phyloP scores from a whole-genome alignment of 768 basidiomycete species.

The Russula compacta region DNA sequence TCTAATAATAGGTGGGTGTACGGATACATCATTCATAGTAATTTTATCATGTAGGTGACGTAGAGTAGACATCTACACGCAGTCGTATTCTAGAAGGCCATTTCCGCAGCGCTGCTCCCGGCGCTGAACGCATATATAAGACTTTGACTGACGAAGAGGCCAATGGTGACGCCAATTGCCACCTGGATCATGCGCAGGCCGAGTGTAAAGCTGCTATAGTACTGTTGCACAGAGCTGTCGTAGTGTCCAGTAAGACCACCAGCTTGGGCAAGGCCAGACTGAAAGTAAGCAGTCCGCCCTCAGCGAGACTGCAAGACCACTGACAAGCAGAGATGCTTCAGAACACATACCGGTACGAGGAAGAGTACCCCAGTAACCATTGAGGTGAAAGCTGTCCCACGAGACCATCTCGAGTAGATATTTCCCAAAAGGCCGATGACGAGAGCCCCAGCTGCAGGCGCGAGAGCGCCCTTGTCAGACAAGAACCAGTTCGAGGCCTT shows the following conservation, averaged over 20 bases:
- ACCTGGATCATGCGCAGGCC: slow-evolving; percentile 79
- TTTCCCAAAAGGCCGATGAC: slow-evolving; percentile 75
- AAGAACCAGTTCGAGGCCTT: slow-evolving; percentile 50
- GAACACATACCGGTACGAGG: slow-evolving; percentile 64
- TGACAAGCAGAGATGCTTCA: background rate
- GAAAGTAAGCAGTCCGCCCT: slow-evolving; percentile 8
- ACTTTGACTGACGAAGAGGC: slow-evolving; percentile 73
- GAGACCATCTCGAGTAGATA: slow-evolving; percentile 63
- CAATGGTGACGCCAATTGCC: slow-evolving; percentile 78
- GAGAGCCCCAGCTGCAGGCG: slow-evolving; percentile 71
- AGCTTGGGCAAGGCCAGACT: slow-evolving; percentile 72
- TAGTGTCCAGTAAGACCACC: slow-evolving; percentile 59
- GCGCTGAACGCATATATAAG: slow-evolving; percentile 69
- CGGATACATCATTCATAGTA: slow-evolving; percentile 9
- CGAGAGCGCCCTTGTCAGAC: slow-evolving; percentile 60
- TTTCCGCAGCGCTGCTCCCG: slow-evolving; percentile 63
- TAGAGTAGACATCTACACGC: slow-evolving; percentile 10
- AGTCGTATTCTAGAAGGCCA: slow-evolving; percentile 47
- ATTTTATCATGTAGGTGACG: slow-evolving; percentile 7
- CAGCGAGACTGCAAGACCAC: background rate
- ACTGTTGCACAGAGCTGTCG: slow-evolving; percentile 53
- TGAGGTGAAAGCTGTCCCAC: slow-evolving; percentile 79
- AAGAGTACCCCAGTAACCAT: slow-evolving; percentile 95
- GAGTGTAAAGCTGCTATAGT: slow-evolving; percentile 69
- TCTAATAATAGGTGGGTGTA: slow-evolving; percentile 11